Conservation (phyloP, 2,329 filamentous ascomycete genomes). For the Ceratocystis cacaofunesta region DNA sequence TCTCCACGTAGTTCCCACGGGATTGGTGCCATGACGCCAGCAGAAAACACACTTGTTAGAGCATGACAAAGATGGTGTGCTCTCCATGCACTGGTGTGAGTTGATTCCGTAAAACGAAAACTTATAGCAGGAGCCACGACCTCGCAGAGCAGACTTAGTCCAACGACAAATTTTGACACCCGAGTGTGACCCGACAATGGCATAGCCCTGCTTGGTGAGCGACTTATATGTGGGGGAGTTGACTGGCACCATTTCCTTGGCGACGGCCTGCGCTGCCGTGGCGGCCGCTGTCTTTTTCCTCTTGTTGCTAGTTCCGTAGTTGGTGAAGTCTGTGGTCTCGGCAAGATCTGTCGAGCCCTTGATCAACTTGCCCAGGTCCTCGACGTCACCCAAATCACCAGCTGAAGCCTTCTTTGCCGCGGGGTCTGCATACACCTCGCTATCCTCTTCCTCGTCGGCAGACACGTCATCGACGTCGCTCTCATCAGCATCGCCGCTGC, state of each 20-base stretch:
- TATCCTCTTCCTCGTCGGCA: slow-evolving; percentile 38
- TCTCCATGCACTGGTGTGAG: slow-evolving; percentile 97
- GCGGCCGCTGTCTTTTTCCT: slow-evolving; percentile 25
- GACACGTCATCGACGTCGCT: slow-evolving; percentile 62
- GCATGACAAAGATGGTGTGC: slow-evolving; percentile 86
- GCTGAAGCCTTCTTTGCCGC: slow-evolving; percentile 26
- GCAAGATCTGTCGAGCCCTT: slow-evolving; percentile 26
- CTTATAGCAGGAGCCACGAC: slow-evolving; percentile 92
- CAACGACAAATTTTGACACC: slow-evolving; percentile 96
- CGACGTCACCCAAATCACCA: slow-evolving; percentile 56
- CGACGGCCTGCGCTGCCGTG: slow-evolving; percentile 29
- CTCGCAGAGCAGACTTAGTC: slow-evolving; percentile 92
- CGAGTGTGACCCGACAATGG: slow-evolving; percentile 86
- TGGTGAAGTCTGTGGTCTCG: slow-evolving; percentile 63
- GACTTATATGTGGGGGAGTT: slow-evolving; percentile 76
- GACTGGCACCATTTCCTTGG: slow-evolving; percentile 88
- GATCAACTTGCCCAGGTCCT: slow-evolving; percentile 62
- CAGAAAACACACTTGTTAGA: slow-evolving; percentile 98
- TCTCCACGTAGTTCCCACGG: slow-evolving; percentile 89
- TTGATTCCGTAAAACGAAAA: slow-evolving; percentile 94
- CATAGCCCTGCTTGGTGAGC: slow-evolving; percentile 91
- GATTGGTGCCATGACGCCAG: slow-evolving; percentile 96
- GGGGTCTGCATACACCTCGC: slow-evolving; percentile 34
- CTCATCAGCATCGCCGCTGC: slow-evolving; percentile 71
- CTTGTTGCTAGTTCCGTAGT: slow-evolving; percentile 33